phyloP scores from a whole-genome alignment of 2,329 filamentous ascomycete genomes.

The Juglanconis sp. region DNA sequence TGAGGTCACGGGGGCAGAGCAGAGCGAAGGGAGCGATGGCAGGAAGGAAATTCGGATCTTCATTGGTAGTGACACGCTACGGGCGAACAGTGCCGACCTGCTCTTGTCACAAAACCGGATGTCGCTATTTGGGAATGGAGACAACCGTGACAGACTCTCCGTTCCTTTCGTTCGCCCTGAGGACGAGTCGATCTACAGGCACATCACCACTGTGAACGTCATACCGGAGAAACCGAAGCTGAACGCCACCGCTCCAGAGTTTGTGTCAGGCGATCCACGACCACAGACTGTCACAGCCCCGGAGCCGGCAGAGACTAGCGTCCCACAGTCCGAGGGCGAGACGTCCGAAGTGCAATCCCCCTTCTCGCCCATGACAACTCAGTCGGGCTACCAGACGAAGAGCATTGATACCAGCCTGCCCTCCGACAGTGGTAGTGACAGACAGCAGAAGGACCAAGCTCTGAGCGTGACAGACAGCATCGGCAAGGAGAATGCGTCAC shows the following conservation, averaged over 20 bases:
- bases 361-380: conserved; percentile 26
- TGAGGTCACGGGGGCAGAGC: conserved; percentile 61
- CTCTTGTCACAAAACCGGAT: conserved; percentile 89
- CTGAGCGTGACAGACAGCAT: conserved; percentile 26
- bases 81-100: conserved; percentile 83
- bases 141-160: conserved; percentile 76
- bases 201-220: conserved; percentile 63
- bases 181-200: conserved; percentile 76
- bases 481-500: conserved; percentile 24
- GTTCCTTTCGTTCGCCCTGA: conserved; percentile 92
- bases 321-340: conserved; percentile 24
- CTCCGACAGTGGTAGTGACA: conserved; percentile 44
- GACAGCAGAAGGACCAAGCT: conserved; percentile 35
- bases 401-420: conserved; percentile 32
- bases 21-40: conserved; percentile 44
- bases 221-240: conserved; percentile 54
- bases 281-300: conserved; percentile 14
- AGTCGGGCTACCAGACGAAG: conserved; percentile 33
- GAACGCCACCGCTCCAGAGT: conserved; percentile 49
- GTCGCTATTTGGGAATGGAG: conserved; percentile 71
- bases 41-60: conserved; percentile 77
- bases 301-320: conserved; percentile 20
- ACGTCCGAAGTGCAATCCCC: conserved; percentile 28
- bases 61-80: conserved; percentile 82
- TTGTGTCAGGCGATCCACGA: conserved; percentile 33